A percentile compares a stretch with the other conserved stretches of the same genome.
Conservation (phyloP, 2,329 filamentous ascomycete species). For the Calonectria honghensis region DNA sequence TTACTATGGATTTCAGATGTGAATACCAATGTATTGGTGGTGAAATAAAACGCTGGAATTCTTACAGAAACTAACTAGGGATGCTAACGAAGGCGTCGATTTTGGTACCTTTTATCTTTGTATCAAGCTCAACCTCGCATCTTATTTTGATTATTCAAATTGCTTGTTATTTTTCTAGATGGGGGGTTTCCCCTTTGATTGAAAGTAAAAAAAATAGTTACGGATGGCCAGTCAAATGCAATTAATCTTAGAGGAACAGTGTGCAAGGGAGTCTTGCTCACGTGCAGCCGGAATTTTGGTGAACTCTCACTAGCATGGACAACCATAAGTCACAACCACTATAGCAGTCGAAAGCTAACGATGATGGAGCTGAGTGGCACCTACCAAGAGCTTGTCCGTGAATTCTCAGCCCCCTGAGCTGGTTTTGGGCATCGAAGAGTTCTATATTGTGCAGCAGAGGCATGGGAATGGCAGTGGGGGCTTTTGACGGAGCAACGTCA, state of each 20-base stretch:
- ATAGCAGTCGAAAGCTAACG: not conserved
- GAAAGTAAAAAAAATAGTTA: not conserved
- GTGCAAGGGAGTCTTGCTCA: not conserved
- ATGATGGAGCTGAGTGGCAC: not conserved
- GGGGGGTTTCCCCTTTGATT: not conserved
- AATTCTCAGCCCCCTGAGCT: not conserved
- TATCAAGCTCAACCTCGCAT: not conserved
- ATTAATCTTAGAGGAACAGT: not conserved
- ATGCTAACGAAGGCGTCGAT: not conserved
- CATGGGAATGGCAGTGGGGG: not conserved
- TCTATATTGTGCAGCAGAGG: not conserved
- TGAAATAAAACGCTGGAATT: not conserved
- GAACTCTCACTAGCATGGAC: not conserved
- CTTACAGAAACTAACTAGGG: not conserved
- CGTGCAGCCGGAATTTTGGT: slow-evolving; percentile 12
- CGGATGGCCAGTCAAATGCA: not conserved
- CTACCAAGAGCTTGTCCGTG: not conserved
- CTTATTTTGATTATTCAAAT: not conserved
- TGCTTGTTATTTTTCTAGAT: not conserved
- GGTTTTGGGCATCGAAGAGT: not conserved
- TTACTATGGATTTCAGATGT: not conserved
- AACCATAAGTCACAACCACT: not conserved
- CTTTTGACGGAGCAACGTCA: too few relatives aligned
- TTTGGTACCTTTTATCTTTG: not conserved
- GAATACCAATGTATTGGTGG: not conserved